Conservation (phyloP, 2,329 filamentous ascomycete species). For the Pleurostoma richardsiae region DNA sequence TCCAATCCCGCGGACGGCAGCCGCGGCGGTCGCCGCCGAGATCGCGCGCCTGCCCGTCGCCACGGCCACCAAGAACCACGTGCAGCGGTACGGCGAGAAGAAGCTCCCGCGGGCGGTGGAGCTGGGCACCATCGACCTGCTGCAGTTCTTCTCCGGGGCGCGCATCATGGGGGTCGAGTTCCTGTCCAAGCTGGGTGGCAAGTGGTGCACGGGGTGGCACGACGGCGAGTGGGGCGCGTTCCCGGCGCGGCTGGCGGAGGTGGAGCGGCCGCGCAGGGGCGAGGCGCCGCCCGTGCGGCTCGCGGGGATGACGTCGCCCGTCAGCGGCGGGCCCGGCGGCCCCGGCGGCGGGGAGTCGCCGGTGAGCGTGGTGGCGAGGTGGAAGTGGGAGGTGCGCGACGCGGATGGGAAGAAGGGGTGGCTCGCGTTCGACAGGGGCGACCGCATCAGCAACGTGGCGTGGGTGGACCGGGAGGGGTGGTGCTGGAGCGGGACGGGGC, state of each 20-base stretch:
- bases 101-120: constrained; percentile 25
- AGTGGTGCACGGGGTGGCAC: constrained; percentile 55
- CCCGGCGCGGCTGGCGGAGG: constrained; percentile 40
- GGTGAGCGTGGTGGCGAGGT: constrained; percentile 42
- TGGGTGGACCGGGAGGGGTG: constrained; percentile 31
- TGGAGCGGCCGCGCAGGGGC: constrained; percentile 39
- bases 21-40: constrained; percentile 18
- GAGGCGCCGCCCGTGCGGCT: constrained; percentile 26
- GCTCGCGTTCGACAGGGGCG: constrained; percentile 61
- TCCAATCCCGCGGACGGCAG: constrained; percentile 11
- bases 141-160: constrained; percentile 40
- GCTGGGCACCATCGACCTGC: constrained; percentile 21
- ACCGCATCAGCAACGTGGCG: constrained; percentile 60
- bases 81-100: constrained; percentile 25
- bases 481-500: constrained; percentile 29
- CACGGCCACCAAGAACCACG: constrained; percentile 25
- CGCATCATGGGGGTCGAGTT: constrained; percentile 46
- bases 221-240: constrained; percentile 46
- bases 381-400: constrained; percentile 43
- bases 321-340: no score
- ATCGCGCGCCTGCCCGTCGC: constrained; percentile 25
- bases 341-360: constrained; percentile 30
- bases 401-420: constrained; percentile 36
- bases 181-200: constrained; percentile 44
- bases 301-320: constrained; percentile 24